Conservation (phyloP, 495 filamentous ascomycete genomes). For the Penicillium longicatenatum region DNA sequence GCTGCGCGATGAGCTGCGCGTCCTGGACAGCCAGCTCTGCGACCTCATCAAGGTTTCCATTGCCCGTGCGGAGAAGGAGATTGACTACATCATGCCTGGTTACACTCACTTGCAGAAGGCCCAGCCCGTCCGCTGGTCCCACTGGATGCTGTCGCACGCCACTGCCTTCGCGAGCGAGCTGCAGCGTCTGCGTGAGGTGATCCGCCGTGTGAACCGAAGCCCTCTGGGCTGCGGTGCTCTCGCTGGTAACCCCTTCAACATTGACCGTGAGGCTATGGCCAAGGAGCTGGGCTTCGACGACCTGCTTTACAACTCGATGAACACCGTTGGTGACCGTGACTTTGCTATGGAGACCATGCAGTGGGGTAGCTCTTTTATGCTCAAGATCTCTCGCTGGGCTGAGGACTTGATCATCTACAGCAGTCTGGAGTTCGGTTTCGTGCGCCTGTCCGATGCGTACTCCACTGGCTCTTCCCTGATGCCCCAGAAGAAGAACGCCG, state of each 20-base stretch:
- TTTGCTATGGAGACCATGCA: constrained; percentile 91
- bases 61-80: constrained; percentile 74
- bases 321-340: constrained; percentile 81
- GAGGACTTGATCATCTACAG: constrained; percentile 93
- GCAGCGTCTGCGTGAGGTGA: constrained; percentile 75
- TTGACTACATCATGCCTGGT: constrained; percentile 62
- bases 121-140: constrained; percentile 85
- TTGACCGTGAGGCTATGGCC: constrained; percentile 87
- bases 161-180: constrained; percentile 76
- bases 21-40: constrained; percentile 68
- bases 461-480: constrained; percentile 82
- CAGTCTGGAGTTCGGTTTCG: constrained; percentile 78
- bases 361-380: constrained; percentile 84
- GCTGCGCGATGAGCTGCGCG: constrained; percentile 75
- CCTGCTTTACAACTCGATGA: constrained; percentile 81
- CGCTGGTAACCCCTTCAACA: constrained; percentile 88
- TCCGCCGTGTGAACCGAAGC: constrained; percentile 71
- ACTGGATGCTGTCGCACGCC: constrained; percentile 83
- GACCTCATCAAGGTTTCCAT: constrained; percentile 73
- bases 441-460: constrained; percentile 83
- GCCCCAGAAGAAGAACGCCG: constrained; percentile 83
- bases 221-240: constrained; percentile 86
- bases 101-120: constrained; percentile 95
- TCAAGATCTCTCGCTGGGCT: constrained; percentile 82
- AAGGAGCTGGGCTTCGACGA: constrained; percentile 86